These are phyloP conservation scores for Ganoderma multipileum DNA, from an alignment of 1,284 basidiomycete genomes.

Conservation along the genomic window DNA sequence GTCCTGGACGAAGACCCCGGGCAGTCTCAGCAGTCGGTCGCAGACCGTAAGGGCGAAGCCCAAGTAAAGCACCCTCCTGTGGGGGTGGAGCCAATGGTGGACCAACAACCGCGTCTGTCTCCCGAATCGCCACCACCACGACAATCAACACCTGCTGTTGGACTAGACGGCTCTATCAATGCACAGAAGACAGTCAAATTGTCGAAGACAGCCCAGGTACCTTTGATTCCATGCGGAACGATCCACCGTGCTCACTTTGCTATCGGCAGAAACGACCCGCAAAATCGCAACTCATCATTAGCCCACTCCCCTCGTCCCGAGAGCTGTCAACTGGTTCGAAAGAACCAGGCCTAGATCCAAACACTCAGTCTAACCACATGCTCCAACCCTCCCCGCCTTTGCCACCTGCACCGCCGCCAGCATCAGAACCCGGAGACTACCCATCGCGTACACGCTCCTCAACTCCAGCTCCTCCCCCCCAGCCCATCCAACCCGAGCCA, in stretches of 20 bases:
- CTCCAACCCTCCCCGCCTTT: not conserved
- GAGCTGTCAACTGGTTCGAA: no score
- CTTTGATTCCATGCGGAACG: no score
- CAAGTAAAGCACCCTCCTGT: not conserved
- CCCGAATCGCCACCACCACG: not conserved
- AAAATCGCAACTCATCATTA: not conserved
- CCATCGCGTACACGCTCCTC: not conserved
- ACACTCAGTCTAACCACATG: not conserved
- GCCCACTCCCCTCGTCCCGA: not conserved
- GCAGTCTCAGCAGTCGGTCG: not conserved
- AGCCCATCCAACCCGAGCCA: not conserved
- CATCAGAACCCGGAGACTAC: no score
- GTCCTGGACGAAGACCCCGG: conserved; percentile 1
- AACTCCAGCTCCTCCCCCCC: not conserved
- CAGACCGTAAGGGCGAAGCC: not conserved
- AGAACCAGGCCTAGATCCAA: not conserved
- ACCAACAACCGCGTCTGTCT: not conserved
- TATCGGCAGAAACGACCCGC: not conserved
- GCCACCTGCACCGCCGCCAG: not conserved
- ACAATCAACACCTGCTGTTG: not conserved
- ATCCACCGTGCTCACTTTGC: not conserved
- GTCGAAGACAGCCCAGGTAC: not conserved
- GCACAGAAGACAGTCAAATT: not conserved
- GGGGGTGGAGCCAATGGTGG: no score
- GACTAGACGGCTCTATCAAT: not conserved